phyloP scores from a whole-genome alignment of 306 rosid species.

The Trifolium dubium region DNA sequence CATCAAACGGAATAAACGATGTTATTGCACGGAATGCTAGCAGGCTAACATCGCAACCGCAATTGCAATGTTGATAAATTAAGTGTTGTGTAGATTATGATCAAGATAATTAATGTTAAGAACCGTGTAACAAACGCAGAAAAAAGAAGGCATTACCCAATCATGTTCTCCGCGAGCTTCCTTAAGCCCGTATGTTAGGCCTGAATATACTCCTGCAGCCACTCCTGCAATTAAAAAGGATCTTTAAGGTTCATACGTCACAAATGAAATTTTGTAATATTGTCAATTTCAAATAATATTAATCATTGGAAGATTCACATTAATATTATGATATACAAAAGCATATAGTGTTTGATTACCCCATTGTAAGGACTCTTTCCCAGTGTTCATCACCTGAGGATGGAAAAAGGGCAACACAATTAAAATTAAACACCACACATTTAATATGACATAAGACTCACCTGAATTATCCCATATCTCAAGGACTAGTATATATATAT shows the following conservation, averaged over 20 bases:
- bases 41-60: neutral
- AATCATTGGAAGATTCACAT: slow-evolving; percentile 3
- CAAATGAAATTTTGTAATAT: neutral
- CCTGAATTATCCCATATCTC: neutral
- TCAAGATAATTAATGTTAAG: neutral
- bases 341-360: slow-evolving; percentile 50
- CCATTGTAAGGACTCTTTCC: slow-evolving; percentile 91
- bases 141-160: slow-evolving; percentile 62
- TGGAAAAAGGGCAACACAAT: neutral
- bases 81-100: neutral
- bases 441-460: neutral
- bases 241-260: slow-evolving; percentile 4
- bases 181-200: slow-evolving; percentile 85
- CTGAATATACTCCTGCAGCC: slow-evolving; percentile 94
- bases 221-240: slow-evolving; percentile 58
- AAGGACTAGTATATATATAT: too few relatives aligned
- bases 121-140: neutral
- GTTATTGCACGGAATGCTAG: neutral
- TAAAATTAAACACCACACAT: neutral
- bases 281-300: too few relatives aligned
- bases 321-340: neutral
- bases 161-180: slow-evolving; percentile 96
- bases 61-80: neutral
- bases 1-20: slow-evolving; percentile 38
- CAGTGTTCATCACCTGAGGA: slow-evolving; percentile 73